A percentile compares a stretch with the other conserved stretches of the same genome.
phyloP scores from a whole-genome alignment of 23 red algal species.

The Rhodosorus marinus region DNA sequence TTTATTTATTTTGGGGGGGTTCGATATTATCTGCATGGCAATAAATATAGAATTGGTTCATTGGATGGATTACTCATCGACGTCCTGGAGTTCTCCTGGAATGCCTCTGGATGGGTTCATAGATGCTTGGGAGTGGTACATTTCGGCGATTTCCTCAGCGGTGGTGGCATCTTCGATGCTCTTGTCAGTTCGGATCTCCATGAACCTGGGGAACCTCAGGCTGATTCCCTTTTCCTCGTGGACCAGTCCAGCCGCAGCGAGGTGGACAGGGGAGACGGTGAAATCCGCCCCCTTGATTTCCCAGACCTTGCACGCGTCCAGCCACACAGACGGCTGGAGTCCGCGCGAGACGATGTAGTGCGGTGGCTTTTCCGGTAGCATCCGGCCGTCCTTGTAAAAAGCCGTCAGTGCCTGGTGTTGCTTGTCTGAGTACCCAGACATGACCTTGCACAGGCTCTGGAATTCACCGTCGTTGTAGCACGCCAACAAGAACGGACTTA shows the following conservation, averaged over 20 bases:
- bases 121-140: no score
- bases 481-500: constrained; percentile 67
- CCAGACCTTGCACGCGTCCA: constrained; percentile 84
- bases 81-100: no score
- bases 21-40: no score
- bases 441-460: constrained; percentile 75
- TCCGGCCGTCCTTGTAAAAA: constrained; percentile 18
- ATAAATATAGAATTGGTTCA: no score
- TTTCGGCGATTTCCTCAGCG: constrained; percentile 55
- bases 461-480: constrained; percentile 77
- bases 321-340: constrained; percentile 89
- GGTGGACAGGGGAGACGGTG: constrained; percentile 55
- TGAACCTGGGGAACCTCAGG: constrained; percentile 69
- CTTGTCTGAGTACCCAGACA: constrained; percentile 74
- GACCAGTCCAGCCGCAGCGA: constrained; percentile 40
- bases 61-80: no score
- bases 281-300: constrained; percentile 76
- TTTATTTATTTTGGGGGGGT: no score
- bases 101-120: no score
- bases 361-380: no score
- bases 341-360: no score
- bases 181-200: constrained; percentile 78
- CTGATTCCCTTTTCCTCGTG: constrained; percentile 58
- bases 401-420: constrained; percentile 33
- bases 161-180: constrained; percentile 49